A percentile compares a stretch with the other conserved stretches of the same genome.
Conservation (phyloP, 75 land plant species). For the Sequoiadendron giganteum region DNA sequence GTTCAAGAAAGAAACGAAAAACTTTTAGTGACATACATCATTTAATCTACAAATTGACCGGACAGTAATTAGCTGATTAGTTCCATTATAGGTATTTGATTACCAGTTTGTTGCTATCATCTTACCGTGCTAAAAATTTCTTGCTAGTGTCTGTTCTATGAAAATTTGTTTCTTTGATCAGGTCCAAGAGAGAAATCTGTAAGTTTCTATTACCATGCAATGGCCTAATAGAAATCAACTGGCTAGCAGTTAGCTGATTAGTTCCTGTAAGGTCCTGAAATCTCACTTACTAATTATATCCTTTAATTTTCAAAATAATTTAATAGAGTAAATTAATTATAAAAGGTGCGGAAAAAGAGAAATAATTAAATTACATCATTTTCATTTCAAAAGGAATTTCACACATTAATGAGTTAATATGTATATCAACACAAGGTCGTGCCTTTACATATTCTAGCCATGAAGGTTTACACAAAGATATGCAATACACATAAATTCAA, state of each 20-base stretch:
- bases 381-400: too few species aligned
- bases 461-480: too few species aligned
- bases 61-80: not conserved
- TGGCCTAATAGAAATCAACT: not conserved
- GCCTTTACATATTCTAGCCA: too few species aligned
- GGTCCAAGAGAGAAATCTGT: not conserved
- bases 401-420: too few species aligned
- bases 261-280: too few species aligned
- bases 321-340: too few species aligned
- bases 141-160: not conserved
- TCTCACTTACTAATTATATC: too few species aligned
- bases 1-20: not conserved
- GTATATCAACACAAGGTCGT: too few species aligned
- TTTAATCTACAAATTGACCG: not conserved
- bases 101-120: not conserved
- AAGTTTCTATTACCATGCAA: not conserved
- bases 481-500: too few species aligned
- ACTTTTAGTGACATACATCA: not conserved
- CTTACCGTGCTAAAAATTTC: not conserved
- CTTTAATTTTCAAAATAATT: too few species aligned
- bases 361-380: too few species aligned
- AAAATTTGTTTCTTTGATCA: not conserved
- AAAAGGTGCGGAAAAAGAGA: too few species aligned
- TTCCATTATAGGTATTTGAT: conserved; percentile 20
- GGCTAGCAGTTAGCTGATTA: not conserved